Conservation (phyloP, 352 stramenopile genomes). For the Phytopythium aichiense region DNA sequence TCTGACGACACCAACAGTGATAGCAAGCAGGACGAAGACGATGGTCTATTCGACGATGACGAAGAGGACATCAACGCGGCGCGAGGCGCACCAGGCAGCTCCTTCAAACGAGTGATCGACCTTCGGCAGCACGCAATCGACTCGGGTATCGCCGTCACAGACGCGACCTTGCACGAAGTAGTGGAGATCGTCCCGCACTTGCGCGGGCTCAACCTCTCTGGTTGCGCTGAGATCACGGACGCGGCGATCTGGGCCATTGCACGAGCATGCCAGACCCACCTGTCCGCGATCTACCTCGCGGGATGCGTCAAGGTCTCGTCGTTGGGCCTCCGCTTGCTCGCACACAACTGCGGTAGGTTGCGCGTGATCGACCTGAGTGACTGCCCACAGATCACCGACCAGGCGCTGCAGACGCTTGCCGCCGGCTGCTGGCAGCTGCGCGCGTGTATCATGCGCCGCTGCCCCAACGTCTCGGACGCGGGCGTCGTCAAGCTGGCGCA, state of each 20-base stretch:
- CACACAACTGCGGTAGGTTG: conserved; percentile 81
- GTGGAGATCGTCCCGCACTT: conserved; percentile 68
- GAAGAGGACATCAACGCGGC: background rate
- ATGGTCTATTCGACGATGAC: conserved; percentile 3
- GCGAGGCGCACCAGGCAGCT: conserved; percentile 18
- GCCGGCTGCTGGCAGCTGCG: conserved; percentile 85
- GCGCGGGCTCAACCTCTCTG: conserved; percentile 53
- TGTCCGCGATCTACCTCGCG: conserved; percentile 77
- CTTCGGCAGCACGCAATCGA: conserved; percentile 85
- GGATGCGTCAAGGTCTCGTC: conserved; percentile 82
- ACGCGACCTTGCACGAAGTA: conserved; percentile 90
- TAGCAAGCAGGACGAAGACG: background rate
- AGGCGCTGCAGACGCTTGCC: conserved; percentile 78
- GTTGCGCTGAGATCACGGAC: conserved; percentile 82
- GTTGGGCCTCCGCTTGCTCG: conserved; percentile 85
- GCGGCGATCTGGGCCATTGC: conserved; percentile 86
- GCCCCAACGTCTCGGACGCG: conserved; percentile 70
- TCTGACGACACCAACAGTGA: conserved; percentile 29
- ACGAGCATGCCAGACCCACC: conserved; percentile 47
- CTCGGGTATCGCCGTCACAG: conserved; percentile 80
- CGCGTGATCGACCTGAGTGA: conserved; percentile 80
- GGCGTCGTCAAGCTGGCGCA: conserved; percentile 87
- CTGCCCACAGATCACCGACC: conserved; percentile 83
- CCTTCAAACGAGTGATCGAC: conserved; percentile 76
- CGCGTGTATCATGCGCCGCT: conserved; percentile 81